These are phyloP conservation scores for Pestalotiopsis sp. DNA, from an alignment of 2,329 filamentous ascomycete genomes.

Conservation along the genomic window DNA sequence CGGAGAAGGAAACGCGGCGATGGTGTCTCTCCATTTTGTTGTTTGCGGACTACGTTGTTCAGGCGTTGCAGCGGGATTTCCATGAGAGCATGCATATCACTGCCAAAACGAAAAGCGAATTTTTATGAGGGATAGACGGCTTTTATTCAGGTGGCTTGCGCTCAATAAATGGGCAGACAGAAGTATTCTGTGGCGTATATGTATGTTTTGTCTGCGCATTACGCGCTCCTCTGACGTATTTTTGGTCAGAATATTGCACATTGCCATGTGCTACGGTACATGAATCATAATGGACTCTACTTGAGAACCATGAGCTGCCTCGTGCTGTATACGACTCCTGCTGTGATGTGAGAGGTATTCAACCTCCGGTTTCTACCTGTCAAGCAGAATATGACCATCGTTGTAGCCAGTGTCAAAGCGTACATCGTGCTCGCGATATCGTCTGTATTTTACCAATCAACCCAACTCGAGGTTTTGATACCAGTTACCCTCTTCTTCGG, in stretches of 20 bases:
- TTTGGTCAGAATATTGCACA: background rate
- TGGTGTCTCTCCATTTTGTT: background rate
- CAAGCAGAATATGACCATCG: background rate
- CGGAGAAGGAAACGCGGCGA: background rate
- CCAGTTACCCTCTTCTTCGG: background rate
- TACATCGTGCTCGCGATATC: too few species aligned
- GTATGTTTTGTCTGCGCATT: background rate
- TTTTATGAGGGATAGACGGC: conserved; percentile 1
- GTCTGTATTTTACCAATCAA: too few species aligned
- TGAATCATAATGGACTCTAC: background rate
- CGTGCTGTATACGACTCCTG: background rate
- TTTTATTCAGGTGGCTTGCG: background rate
- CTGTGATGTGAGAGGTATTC: background rate
- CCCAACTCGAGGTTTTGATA: too few species aligned
- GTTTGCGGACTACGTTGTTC: background rate
- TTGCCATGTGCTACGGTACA: background rate
- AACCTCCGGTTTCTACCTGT: background rate
- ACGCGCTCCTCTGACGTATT: background rate
- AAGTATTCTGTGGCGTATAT: background rate
- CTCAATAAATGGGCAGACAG: background rate
- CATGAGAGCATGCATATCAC: background rate
- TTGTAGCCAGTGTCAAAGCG: too few species aligned
- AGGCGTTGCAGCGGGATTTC: background rate
- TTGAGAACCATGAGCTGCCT: background rate
- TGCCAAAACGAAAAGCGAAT: background rate